Percentiles rank a stretch among this genome's conserved stretches.
Evolutionary conservation across 2,329 filamentous ascomycete species (phyloP).

Genomic region (Sphaerulina vaccinii): DNA sequence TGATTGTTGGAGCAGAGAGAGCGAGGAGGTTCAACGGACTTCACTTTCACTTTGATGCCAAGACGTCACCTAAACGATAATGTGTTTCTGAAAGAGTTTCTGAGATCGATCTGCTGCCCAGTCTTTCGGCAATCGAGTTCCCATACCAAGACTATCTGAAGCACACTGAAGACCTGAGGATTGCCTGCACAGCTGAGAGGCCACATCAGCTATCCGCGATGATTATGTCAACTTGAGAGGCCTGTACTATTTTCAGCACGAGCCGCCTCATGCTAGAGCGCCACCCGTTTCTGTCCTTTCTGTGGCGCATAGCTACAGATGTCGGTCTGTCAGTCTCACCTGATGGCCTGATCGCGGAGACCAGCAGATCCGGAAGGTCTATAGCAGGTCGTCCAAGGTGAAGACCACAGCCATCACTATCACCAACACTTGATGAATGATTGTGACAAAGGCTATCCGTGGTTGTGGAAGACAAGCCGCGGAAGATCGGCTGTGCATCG

Average conservation of each 20-base stretch:
- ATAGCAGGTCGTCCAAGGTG: no score
- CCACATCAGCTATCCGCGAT: background rate
- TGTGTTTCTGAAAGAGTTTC: no score
- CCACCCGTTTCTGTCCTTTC: background rate
- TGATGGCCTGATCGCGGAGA: background rate
- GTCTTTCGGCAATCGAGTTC: no score
- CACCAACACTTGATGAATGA: background rate
- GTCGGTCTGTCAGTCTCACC: background rate
- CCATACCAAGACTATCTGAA: no score
- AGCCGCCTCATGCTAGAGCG: background rate
- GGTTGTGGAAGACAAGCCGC: background rate
- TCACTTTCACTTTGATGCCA: no score
- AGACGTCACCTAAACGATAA: no score
- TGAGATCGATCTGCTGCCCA: no score
- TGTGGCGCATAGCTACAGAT: background rate
- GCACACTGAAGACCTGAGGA: no score
- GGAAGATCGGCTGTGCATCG: conserved; percentile 5
- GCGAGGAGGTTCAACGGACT: background rate
- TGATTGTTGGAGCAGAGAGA: background rate
- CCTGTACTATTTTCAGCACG: background rate
- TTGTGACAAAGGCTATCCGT: background rate
- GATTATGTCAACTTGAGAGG: background rate
- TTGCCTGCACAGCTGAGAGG: background rate
- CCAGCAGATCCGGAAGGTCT: background rate
- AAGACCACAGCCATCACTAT: no score